Percentiles rank a stretch among this genome's conserved stretches.
Evolutionary conservation across 495 filamentous ascomycete species (phyloP).

Genomic region (Talaromyces trachyspermus): DNA sequence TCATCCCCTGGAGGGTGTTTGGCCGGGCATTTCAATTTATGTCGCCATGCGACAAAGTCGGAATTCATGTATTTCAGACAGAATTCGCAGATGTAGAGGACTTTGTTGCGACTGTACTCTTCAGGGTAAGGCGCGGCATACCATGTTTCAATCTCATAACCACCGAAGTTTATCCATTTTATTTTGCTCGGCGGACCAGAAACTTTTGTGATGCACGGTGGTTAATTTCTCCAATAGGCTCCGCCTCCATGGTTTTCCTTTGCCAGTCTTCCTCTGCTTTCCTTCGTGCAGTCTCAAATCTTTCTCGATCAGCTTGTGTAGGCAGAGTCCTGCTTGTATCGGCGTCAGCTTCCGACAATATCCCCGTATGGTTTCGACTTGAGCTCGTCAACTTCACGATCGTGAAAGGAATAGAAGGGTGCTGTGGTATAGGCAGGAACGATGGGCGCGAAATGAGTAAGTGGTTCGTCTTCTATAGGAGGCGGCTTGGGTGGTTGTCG

Average conservation of each 20-base stretch:
- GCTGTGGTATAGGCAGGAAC: slow-evolving; percentile 53
- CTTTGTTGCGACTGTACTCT: slow-evolving; percentile 91
- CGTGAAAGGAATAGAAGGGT: slow-evolving; percentile 76
- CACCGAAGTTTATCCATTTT: slow-evolving; percentile 96
- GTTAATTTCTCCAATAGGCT: slow-evolving; percentile 39
- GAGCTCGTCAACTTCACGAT: slow-evolving; percentile 78
- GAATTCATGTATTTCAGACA: slow-evolving; percentile 99
- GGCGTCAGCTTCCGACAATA: slow-evolving; percentile 79
- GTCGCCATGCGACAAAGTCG: slow-evolving; percentile 93
- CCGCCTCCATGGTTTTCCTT: slow-evolving; percentile 43
- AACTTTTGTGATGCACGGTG: slow-evolving; percentile 55
- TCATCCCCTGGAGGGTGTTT: slow-evolving; percentile 97
- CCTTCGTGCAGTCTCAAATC: slow-evolving; percentile 80
- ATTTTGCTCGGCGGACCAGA: slow-evolving; percentile 89
- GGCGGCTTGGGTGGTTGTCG: slow-evolving; percentile 32
- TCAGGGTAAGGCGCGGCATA: slow-evolving; percentile 98
- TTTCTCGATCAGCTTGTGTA: slow-evolving; percentile 64
- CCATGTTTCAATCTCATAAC: slow-evolving; percentile 97
- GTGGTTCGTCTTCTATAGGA: slow-evolving; percentile 24
- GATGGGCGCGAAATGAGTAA: slow-evolving; percentile 40
- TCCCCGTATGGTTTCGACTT: slow-evolving; percentile 96
- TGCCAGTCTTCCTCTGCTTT: slow-evolving; percentile 91
- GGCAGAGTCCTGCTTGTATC: slow-evolving; percentile 87
- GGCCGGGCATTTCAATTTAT: slow-evolving; percentile 94
- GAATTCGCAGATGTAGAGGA: slow-evolving; percentile 97